Evolutionary conservation across 345 rosid species (phyloP), one percentile per base, ranked within the genome.

Genomic region (Melaleuca alternifolia): DNA sequence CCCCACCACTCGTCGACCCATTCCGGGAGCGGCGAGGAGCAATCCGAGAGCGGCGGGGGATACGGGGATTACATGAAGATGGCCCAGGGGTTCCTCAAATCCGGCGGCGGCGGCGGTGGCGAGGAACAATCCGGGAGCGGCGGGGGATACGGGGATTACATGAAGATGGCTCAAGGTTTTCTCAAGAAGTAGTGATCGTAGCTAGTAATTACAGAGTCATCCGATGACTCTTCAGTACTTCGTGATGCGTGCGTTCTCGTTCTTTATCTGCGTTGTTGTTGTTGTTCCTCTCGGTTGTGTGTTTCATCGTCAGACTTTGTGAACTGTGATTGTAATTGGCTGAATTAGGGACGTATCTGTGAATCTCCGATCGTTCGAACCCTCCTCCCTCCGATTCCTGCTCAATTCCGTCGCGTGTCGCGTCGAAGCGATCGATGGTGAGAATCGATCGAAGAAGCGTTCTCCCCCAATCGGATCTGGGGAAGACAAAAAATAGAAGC

Each of bases 151-250:
- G 89, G 87, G 62, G 87, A 88, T 54, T 88, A 88, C 87, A 20
- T 88, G 54, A 88, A 88, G 83, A 85, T 88, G 87, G 89, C 87
- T 61, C 85, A 85, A 30, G 89, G 89, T 4, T 82, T 88, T 84
- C 84, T 88, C 54, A 87, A 87, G 76, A 87, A 86, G 86, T 61
- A 71, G 79, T 1, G 79, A 20, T 71, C 48, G 11, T 33, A 2
- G 56, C 56, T 54, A 2, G 24, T 20, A 20, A 54, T 54, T 54
- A 20, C 56, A 20, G 56, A 53, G 56, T 6, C 20, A 54, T 20
- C 56, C 56, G 24, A 7, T 18, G 44, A 71, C 33, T 41, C 79
- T 11, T 30, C 12, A 71, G 46, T 33, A 18, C 12, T 71, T 12
- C 0, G 79, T 24, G 46, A 1, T 16, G 79, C 18, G 79, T 16